phyloP scores from a whole-genome alignment of 2,329 filamentous ascomycete species.

The Cercospora citrullina region DNA sequence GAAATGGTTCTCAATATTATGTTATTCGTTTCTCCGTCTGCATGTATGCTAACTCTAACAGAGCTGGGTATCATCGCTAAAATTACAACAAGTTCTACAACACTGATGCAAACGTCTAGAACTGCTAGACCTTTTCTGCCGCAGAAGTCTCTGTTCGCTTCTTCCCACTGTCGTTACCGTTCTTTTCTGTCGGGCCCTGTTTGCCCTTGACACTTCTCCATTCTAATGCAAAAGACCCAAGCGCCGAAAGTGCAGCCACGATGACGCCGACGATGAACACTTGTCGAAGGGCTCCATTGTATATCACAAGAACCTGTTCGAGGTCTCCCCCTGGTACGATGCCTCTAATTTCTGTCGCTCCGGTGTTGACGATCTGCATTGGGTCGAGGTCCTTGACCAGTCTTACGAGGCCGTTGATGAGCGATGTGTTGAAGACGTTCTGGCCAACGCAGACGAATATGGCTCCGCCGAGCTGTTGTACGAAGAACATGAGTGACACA shows the following conservation, averaged over 20 bases:
- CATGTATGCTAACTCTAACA: background rate
- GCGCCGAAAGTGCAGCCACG: constrained; percentile 23
- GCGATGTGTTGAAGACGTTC: constrained; percentile 29
- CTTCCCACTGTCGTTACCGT: constrained; percentile 4
- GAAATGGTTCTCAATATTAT: background rate
- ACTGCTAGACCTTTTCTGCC: constrained; percentile 16
- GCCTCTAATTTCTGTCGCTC: constrained; percentile 34
- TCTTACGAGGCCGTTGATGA: constrained; percentile 20
- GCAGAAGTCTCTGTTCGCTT: background rate
- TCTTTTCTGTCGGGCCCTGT: constrained; percentile 29
- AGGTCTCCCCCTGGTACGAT: constrained; percentile 31
- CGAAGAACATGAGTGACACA: constrained; percentile 45
- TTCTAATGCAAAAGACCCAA: constrained; percentile 32
- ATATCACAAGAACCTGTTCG: constrained; percentile 25
- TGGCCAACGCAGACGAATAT: constrained; percentile 48
- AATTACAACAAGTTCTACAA: background rate
- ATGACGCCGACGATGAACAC: constrained; percentile 33
- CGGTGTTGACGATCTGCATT: constrained; percentile 29
- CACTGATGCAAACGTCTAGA: background rate
- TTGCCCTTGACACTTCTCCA: constrained; percentile 32
- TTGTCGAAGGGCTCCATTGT: constrained; percentile 35
- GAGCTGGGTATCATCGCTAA: constrained; percentile 10
- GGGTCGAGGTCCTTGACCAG: constrained; percentile 22
- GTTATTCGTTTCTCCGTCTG: background rate
- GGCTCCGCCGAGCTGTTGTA: constrained; percentile 46